These are phyloP conservation scores for Microbotryomycetes sp. DNA, from an alignment of 1,284 basidiomycete genomes.

Conservation along the genomic window DNA sequence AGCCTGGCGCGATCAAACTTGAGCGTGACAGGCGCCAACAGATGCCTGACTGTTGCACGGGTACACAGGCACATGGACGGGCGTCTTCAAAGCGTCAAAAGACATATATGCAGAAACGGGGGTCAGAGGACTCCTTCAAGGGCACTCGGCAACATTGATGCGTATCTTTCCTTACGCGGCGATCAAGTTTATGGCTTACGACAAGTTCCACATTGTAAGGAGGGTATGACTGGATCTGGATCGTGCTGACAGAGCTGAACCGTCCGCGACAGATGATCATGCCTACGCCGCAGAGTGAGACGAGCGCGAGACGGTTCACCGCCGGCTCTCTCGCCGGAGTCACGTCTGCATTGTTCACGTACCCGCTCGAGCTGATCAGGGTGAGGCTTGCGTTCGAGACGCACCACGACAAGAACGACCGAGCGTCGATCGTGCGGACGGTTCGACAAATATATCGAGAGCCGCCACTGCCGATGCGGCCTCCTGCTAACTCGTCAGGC, in stretches of 20 bases:
- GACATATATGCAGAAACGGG: constrained; percentile 71
- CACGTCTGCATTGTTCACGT: constrained; percentile 81
- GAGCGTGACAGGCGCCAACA: not conserved
- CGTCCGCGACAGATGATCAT: constrained; percentile 53
- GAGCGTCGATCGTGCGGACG: constrained; percentile 56
- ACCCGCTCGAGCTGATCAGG: constrained; percentile 89
- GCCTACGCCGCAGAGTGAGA: constrained; percentile 71
- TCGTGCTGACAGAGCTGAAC: not conserved
- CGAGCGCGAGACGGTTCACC: constrained; percentile 71
- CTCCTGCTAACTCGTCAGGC: constrained; percentile 19
- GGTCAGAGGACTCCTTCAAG: constrained; percentile 77
- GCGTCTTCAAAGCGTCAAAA: constrained; percentile 65
- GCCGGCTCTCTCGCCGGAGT: constrained; percentile 85
- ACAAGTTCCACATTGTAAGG: constrained; percentile 68
- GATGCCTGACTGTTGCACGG: not conserved
- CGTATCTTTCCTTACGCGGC: constrained; percentile 87
- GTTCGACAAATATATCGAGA: constrained; percentile 65
- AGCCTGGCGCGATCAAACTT: constrained; percentile 9
- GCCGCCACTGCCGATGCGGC: constrained; percentile 43
- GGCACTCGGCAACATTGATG: constrained; percentile 79
- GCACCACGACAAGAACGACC: constrained; percentile 38
- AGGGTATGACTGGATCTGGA: too few relatives aligned
- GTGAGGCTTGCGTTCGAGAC: constrained; percentile 78
- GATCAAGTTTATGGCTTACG: constrained; percentile 97
- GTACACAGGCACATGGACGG: constrained; percentile 65